These are phyloP conservation scores for Elongisporangium prolatum DNA, from an alignment of 352 stramenopile species.

Conservation along the genomic window DNA sequence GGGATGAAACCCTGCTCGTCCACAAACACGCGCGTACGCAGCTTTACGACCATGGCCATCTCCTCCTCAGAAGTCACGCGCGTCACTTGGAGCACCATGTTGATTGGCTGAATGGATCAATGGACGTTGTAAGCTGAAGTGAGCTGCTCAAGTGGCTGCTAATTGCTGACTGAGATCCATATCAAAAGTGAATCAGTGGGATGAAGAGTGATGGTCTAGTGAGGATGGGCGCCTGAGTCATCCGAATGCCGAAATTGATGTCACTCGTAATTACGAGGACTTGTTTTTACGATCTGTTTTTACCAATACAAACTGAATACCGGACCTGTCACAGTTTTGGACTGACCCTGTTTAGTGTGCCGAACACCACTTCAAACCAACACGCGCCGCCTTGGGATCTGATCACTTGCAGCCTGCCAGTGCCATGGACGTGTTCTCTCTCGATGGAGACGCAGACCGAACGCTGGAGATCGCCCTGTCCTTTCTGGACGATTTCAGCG, in stretches of 20 bases:
- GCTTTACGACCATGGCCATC: slow-evolving; percentile 25
- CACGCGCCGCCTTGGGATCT: not conserved
- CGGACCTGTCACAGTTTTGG: not conserved
- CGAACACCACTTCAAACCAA: not conserved
- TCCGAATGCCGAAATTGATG: slow-evolving; percentile 3
- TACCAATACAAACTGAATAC: not conserved
- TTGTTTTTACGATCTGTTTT: not conserved
- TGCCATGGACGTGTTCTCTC: slow-evolving; percentile 8
- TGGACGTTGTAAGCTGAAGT: slow-evolving; percentile 3
- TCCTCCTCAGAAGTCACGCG: slow-evolving; percentile 36
- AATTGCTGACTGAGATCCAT: slow-evolving; percentile 9
- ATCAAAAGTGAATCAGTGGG: not conserved
- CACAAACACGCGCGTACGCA: slow-evolving; percentile 49
- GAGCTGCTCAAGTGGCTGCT: slow-evolving; percentile 4
- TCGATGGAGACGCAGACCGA: slow-evolving; percentile 11
- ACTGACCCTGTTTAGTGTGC: not conserved
- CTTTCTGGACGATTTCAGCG: slow-evolving; percentile 11
- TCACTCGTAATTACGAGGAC: not conserved
- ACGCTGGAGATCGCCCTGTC: slow-evolving; percentile 12
- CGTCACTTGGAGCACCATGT: slow-evolving; percentile 31
- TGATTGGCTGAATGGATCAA: not conserved
- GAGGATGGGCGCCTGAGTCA: not conserved
- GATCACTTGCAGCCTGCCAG: not conserved
- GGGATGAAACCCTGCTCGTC: slow-evolving; percentile 35
- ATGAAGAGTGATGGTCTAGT: not conserved